phyloP scores from a whole-genome alignment of 805 yeast genomes.

The Ascoidea asiatica region DNA sequence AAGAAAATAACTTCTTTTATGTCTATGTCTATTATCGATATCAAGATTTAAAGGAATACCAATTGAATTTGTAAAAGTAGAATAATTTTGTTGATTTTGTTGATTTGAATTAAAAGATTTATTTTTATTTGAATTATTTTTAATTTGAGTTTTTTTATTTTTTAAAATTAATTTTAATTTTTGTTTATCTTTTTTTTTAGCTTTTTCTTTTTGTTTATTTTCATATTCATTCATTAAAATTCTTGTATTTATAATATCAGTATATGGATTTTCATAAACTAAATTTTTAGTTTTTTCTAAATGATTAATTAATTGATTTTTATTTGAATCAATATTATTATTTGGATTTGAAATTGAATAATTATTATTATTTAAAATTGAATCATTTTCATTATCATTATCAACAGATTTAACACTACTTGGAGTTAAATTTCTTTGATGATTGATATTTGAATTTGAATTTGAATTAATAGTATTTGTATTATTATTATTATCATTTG shows the following conservation, averaged over 20 bases:
- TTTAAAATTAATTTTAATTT: too few relatives aligned
- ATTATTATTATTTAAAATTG: not conserved
- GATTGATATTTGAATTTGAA: not conserved
- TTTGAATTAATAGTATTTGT: not conserved
- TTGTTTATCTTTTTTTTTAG: too few relatives aligned
- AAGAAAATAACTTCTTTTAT: too few relatives aligned
- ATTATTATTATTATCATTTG: not conserved
- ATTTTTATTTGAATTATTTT: not conserved
- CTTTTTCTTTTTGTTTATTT: not conserved
- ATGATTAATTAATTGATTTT: not conserved
- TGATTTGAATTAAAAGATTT: too few relatives aligned
- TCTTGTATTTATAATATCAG: not conserved
- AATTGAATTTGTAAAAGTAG: too few relatives aligned
- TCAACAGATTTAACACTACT: too few relatives aligned
- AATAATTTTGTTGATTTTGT: too few relatives aligned
- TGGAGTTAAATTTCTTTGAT: not conserved
- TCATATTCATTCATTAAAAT: not conserved
- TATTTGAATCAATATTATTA: conserved; percentile 1
- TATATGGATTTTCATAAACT: conserved; percentile 3
- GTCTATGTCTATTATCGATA: too few relatives aligned
- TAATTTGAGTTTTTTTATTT: too few relatives aligned
- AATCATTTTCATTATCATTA: too few relatives aligned
- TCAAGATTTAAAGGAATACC: too few relatives aligned
- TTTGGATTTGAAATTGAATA: not conserved
- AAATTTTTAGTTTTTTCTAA: conserved; percentile 4